Percentiles rank a stretch among this genome's conserved stretches.
phyloP scores from a whole-genome alignment of 257 asterid genomes.

The Solanum pennellii region DNA sequence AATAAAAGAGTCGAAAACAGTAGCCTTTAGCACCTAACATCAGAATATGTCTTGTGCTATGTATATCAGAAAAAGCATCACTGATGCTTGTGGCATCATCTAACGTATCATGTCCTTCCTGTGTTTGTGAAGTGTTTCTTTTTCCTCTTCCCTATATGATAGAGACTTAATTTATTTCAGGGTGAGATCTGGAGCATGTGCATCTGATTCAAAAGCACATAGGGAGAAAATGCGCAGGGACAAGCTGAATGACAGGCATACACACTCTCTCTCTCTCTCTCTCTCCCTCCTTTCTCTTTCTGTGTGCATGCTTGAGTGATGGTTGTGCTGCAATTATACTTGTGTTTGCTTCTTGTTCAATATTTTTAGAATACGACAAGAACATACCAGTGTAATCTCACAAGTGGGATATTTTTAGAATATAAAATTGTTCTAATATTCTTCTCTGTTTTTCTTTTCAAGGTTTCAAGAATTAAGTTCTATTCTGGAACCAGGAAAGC shows the following conservation, averaged over 20 bases:
- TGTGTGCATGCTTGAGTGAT: background rate
- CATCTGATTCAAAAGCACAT: constrained; percentile 43
- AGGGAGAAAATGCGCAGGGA: constrained; percentile 58
- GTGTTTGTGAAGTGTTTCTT: background rate
- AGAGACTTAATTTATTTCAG: constrained; percentile 1
- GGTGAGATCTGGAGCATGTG: constrained; percentile 28
- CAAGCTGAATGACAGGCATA: constrained; percentile 48
- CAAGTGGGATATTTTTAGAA: background rate
- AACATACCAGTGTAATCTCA: background rate
- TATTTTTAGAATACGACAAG: background rate
- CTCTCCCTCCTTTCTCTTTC: background rate
- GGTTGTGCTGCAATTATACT: background rate
- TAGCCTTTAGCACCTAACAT: background rate
- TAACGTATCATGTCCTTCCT: background rate
- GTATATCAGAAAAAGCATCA: background rate
- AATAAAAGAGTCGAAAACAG: background rate
- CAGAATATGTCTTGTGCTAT: background rate
- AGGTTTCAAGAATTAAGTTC: constrained; percentile 54
- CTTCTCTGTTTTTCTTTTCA: background rate
- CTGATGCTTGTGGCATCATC: background rate
- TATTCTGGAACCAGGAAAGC: constrained; percentile 49
- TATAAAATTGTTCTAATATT: background rate
- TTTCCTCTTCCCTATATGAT: background rate
- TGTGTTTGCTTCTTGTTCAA: background rate
- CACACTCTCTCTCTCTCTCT: background rate